Conservation (phyloP, 306 rosid species). For the Styphnolobium japonicum region DNA sequence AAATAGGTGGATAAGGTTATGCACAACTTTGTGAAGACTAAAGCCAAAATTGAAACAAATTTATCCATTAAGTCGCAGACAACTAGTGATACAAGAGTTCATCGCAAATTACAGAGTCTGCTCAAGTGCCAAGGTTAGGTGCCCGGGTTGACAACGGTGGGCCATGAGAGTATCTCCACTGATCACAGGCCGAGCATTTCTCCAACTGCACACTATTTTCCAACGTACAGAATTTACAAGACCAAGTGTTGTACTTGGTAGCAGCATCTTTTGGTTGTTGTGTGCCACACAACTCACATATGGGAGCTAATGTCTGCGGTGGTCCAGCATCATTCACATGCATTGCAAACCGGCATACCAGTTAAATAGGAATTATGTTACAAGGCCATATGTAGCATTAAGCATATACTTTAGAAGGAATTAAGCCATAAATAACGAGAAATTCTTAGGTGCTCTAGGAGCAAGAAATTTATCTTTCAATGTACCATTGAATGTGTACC, state of each 20-base stretch:
- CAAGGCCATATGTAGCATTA: background rate
- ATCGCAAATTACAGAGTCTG: background rate
- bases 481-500: no score
- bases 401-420: background rate
- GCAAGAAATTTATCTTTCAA: no score
- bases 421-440: no score
- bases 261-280: slow-evolving; percentile 60
- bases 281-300: slow-evolving; percentile 71
- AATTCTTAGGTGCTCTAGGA: no score
- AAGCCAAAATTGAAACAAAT: background rate
- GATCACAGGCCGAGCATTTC: slow-evolving; percentile 62
- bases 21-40: background rate
- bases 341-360: slow-evolving; percentile 28
- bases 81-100: background rate
- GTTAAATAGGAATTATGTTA: background rate
- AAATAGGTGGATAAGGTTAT: background rate
- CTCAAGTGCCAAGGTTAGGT: slow-evolving; percentile 29
- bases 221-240: slow-evolving; percentile 72
- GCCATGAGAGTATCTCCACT: slow-evolving; percentile 82
- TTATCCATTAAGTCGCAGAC: background rate
- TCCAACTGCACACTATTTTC: slow-evolving; percentile 69
- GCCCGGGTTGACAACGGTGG: slow-evolving; percentile 36
- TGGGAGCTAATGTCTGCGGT: slow-evolving; percentile 68
- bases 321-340: slow-evolving; percentile 33
- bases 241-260: slow-evolving; percentile 49